Evolutionary conservation across 1,284 basidiomycete species (phyloP), one percentile per base, ranked within the genome.

Genomic region (Boletus mariae): DNA sequence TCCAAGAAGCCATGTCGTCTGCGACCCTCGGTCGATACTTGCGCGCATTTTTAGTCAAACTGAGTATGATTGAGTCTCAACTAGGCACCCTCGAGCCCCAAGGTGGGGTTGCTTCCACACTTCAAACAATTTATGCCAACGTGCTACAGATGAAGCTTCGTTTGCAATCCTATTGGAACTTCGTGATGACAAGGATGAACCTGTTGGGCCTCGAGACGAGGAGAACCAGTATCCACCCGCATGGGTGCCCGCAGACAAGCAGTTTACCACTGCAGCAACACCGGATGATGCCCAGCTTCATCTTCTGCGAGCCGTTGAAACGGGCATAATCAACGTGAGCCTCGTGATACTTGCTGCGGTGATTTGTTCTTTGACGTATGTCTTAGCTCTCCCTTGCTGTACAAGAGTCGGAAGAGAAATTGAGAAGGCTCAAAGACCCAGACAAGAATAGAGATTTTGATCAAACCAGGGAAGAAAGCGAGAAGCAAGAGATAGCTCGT

Each of bases 101-200:
- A 58, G 80, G 82, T 61, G 35, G 38, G 35, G 20, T 52, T 13
- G 31, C 9, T 34, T n/a, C 40, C 37, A 15, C 13, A 13, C 47
- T 23, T 42, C 25, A 51, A 40, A 20, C 23, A 29, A 40, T 31
- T 45, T 35, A 17, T 45, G 17, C 13, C 45, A 45, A 53, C 34
- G 15, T 26, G 13, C 43, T 23, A n/a, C 61, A 85, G 87, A 84
- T 51, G 88, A 93, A 55, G 73, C 84, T 25, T 88, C 91, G 0
- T 98, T 96, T 60, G 85, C 87, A 0, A 82, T 96, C 38, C 69
- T 95, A 7, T 71, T 96, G 23, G 93, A 97, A 65, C 79, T 94
- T 55, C 80, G 81, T 57, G 88, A 93, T 55, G 81, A 84, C 38
- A 75, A 76, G 41, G 77, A 79, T 10, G 87, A 89, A 1, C 75